Evolutionary conservation across 1,139 yeast species (phyloP).

Genomic region (Sugiyamaella grinbergsii): DNA sequence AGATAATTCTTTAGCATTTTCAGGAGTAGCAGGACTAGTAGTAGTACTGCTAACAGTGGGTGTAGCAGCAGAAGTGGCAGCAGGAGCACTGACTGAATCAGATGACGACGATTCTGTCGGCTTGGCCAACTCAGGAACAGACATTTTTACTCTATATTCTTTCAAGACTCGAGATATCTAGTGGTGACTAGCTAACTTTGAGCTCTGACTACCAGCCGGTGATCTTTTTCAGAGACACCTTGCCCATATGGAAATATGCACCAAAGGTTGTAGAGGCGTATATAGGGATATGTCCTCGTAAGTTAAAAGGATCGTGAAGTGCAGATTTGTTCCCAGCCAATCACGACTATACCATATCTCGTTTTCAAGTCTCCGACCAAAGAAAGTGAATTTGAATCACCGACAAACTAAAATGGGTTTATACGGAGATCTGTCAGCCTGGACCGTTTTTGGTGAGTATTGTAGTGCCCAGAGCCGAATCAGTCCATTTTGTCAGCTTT

Average conservation of each 20-base stretch:
- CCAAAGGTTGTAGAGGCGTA: no score
- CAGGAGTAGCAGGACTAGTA: constrained; percentile 16
- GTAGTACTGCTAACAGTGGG: constrained; percentile 15
- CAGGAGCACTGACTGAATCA: neutral
- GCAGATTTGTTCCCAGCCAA: constrained; percentile 14
- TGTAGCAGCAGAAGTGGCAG: constrained; percentile 10
- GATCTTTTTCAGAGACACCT: constrained; percentile 10
- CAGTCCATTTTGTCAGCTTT: no score
- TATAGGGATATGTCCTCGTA: no score
- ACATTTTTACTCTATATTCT: neutral
- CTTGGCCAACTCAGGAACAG: constrained; percentile 5
- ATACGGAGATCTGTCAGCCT: constrained; percentile 39
- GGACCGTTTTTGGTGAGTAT: constrained; percentile 38
- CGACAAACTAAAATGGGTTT: constrained; percentile 34
- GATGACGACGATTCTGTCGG: neutral
- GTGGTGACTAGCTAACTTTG: neutral
- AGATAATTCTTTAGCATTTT: constrained; percentile 47
- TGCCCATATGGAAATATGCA: constrained; percentile 7
- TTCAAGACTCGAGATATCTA: neutral
- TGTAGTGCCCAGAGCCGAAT: constrained; percentile 4
- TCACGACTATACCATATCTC: neutral
- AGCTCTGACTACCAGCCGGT: no score
- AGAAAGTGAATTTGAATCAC: neutral
- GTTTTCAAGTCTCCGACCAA: no score
- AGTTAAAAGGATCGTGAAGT: neutral